Conservation (phyloP, 805 yeast genomes). For the Metschnikowia peoriensis region DNA sequence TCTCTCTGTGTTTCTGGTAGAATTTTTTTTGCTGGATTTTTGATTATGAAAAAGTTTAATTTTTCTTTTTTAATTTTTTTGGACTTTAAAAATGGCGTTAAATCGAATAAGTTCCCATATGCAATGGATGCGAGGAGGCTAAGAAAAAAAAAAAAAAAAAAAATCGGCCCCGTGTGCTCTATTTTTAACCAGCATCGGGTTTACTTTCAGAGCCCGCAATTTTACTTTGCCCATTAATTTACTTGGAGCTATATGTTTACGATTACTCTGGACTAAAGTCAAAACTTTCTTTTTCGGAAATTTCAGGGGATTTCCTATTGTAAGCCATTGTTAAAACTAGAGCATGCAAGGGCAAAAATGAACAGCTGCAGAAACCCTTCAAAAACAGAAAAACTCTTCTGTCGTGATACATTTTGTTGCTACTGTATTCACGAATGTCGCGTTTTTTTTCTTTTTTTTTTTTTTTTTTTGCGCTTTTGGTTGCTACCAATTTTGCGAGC, state of each 20-base stretch:
- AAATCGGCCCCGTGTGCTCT: neutral
- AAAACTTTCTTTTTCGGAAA: neutral
- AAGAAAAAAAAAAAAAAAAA: too few species aligned
- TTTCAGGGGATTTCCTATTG: neutral
- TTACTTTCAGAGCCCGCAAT: neutral
- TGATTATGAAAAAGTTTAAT: too few species aligned
- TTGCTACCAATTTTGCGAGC: neutral
- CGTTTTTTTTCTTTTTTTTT: neutral
- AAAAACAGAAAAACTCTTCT: neutral
- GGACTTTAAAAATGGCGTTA: too few species aligned
- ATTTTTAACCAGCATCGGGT: neutral
- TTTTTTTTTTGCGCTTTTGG: neutral
- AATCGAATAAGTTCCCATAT: too few species aligned
- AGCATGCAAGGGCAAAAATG: neutral
- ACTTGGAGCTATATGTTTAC: too few species aligned
- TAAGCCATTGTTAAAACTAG: neutral
- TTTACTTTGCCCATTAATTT: too few species aligned
- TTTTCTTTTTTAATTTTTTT: too few species aligned
- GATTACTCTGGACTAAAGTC: too few species aligned
- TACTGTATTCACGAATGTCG: neutral
- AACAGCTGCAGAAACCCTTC: neutral
- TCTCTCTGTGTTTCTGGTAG: neutral
- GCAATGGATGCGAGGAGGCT: too few species aligned
- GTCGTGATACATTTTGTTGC: neutral
- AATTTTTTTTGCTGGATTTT: neutral